These are phyloP conservation scores for Neurospora sp. DNA, from an alignment of 495 filamentous ascomycete species.

Conservation along the genomic window DNA sequence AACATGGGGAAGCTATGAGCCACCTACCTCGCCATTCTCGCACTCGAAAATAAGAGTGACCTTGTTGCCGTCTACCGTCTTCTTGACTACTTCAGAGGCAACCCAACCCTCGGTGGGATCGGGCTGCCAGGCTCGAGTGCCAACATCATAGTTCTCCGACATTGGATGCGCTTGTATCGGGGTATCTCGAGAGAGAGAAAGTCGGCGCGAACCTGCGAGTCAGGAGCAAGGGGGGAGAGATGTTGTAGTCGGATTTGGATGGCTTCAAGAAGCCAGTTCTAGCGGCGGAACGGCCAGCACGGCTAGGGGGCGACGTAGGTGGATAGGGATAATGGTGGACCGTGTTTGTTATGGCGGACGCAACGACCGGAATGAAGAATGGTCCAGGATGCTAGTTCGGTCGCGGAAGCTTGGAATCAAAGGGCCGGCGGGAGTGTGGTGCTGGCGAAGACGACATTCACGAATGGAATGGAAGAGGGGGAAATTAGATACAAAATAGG, in stretches of 20 bases:
- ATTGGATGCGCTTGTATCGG: constrained; percentile 38
- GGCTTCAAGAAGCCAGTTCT: constrained; percentile 18
- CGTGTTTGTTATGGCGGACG: constrained; percentile 5
- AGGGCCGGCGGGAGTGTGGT: constrained; percentile 7
- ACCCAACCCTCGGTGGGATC: constrained; percentile 94
- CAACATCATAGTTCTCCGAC: constrained; percentile 96
- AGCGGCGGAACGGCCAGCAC: constrained; percentile 6
- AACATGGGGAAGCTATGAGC: not conserved
- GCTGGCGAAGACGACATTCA: constrained; percentile 13
- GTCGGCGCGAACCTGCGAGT: constrained; percentile 2
- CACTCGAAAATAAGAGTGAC: constrained; percentile 76
- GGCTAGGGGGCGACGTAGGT: constrained; percentile 2
- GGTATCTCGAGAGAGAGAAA: constrained; percentile 2
- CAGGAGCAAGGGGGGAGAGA: not conserved
- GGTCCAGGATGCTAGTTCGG: not conserved
- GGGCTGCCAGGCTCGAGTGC: constrained; percentile 96
- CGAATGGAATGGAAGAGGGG: not conserved
- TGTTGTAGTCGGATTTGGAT: constrained; percentile 1
- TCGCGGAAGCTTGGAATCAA: constrained; percentile 2
- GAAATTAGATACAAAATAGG: constrained; percentile 1
- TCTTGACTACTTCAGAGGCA: constrained; percentile 87
- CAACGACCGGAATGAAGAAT: not conserved
- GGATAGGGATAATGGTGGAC: constrained; percentile 2
- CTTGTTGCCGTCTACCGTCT: constrained; percentile 73
- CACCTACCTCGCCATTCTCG: constrained; percentile 81